Evolutionary conservation across 352 stramenopile species (phyloP), one percentile per base, ranked within the genome.

Genomic region (Hyaloperonospora arabidopsidis): DNA sequence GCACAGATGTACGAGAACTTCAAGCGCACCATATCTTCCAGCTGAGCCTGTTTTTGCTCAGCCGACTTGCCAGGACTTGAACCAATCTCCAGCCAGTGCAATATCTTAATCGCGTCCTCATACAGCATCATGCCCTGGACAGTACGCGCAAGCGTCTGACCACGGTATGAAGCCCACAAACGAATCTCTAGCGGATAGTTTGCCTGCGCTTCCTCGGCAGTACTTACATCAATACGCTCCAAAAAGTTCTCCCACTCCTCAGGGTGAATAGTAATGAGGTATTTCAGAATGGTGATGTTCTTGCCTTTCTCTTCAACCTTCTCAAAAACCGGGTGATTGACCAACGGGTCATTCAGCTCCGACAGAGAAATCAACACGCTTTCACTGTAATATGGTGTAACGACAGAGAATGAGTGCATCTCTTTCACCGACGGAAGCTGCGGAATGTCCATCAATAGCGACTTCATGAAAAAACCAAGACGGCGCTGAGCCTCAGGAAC

Each of bases 1-100:
- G 77, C 79, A 53, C 77, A 88, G 63, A 89, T 86, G 59, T 89
- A 89, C 35, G 77, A 88, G 52, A 89, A 89, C 59, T 89, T 89
- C 43, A 89, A 65, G 10, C 74, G 73, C 4, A 89, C 79, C 79
- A 89, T 89, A 43, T 89, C 79, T 54, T 89, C 69, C 21, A 89
- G 57, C 52, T 87, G 75, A 25, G 74, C 65, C 35, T 87, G 76
- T 65, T 89, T 89, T 54, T 86, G 67, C 53, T 89, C 79, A 4
- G 72, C 73, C 13, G 69, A 72, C 59, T 84, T 84, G 43, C 72
- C 69, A 10, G 73, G 70, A 13, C 68, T 82, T 12, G 77, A 87
- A 13, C 79, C 79, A 63, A 89, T 89, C 36, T 89, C 79, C 13
- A 89, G 51, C 79, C 79, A 89, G 51, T 89, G 78, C 17, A 89